These are phyloP conservation scores for Rhodotorula graminis DNA, from an alignment of 768 basidiomycete species.

Conservation along the genomic window DNA sequence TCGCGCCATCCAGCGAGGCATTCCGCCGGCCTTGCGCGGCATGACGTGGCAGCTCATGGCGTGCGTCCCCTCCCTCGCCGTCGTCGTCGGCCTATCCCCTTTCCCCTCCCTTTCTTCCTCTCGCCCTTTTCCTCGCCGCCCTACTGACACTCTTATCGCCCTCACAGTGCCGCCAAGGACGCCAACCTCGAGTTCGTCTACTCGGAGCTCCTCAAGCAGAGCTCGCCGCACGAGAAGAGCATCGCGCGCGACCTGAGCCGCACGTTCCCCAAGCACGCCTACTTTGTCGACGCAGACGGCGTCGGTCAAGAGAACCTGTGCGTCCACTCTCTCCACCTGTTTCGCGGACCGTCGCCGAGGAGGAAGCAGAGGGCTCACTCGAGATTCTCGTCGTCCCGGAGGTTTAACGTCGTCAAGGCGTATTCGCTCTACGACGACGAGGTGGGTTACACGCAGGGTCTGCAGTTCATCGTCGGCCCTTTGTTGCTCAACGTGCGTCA, in stretches of 20 bases:
- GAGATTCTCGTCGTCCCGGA: neutral
- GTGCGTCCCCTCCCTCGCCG: too few species aligned
- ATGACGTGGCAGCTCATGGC: slow-evolving; percentile 98
- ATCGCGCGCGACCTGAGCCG: slow-evolving; percentile 81
- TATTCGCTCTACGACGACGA: slow-evolving; percentile 83
- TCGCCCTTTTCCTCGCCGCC: neutral
- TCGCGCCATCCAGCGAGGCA: slow-evolving; percentile 82
- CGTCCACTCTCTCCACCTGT: neutral
- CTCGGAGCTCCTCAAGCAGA: slow-evolving; percentile 70
- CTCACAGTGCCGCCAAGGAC: slow-evolving; percentile 85
- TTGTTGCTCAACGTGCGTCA: slow-evolving; percentile 72
- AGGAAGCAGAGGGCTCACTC: neutral
- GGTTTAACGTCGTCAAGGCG: slow-evolving; percentile 92
- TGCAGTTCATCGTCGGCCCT: slow-evolving; percentile 93
- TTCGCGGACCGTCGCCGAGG: neutral
- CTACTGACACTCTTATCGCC: slow-evolving; percentile 36
- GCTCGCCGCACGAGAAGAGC: slow-evolving; percentile 85
- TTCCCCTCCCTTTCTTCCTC: neutral
- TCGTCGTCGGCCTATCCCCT: slow-evolving; percentile 9
- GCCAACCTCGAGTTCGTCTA: slow-evolving; percentile 76
- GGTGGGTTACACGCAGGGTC: slow-evolving; percentile 95
- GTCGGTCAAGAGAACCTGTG: slow-evolving; percentile 87
- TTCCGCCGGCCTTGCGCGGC: slow-evolving; percentile 78
- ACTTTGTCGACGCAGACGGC: slow-evolving; percentile 89
- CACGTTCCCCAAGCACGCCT: slow-evolving; percentile 95